Evolutionary conservation across 495 filamentous ascomycete species (phyloP).

Genomic region (Xylaria castorea): DNA sequence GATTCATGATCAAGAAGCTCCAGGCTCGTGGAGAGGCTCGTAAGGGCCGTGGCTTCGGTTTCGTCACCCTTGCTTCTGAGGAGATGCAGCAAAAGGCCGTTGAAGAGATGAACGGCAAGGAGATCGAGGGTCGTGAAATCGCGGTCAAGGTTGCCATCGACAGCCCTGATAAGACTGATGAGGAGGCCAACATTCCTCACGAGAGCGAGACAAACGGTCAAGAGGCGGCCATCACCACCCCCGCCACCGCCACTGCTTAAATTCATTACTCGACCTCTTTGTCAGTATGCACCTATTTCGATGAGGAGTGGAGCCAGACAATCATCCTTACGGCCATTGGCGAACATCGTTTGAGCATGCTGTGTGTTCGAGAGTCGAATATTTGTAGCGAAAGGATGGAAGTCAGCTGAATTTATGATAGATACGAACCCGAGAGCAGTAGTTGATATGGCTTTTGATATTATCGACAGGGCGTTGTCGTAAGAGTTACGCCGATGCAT

Average conservation of each 20-base stretch:
- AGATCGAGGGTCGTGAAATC: slow-evolving; percentile 97
- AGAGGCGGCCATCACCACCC: slow-evolving; percentile 42
- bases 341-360: slow-evolving; percentile 34
- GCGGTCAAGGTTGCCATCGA: slow-evolving; percentile 99
- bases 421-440: slow-evolving; percentile 37
- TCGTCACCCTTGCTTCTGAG: slow-evolving; percentile 94
- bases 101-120: slow-evolving; percentile 97
- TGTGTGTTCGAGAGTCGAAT: slow-evolving; percentile 29
- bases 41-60: slow-evolving; percentile 99
- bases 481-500: slow-evolving; percentile 32
- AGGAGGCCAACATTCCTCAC: slow-evolving; percentile 63
- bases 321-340: slow-evolving; percentile 31
- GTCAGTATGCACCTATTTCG: slow-evolving; percentile 30
- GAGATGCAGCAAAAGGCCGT: slow-evolving; percentile 97
- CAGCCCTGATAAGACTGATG: slow-evolving; percentile 97
- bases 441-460: slow-evolving; percentile 33
- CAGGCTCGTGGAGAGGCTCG: slow-evolving; percentile 96
- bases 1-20: slow-evolving; percentile 99
- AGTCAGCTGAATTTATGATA: slow-evolving; percentile 37
- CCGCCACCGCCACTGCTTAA: slow-evolving; percentile 32
- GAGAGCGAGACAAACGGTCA: slow-evolving; percentile 58
- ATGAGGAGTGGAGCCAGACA: slow-evolving; percentile 31
- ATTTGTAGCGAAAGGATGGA: slow-evolving; percentile 31
- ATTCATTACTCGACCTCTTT: slow-evolving; percentile 25
- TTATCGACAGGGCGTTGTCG: slow-evolving; percentile 30